Base-by-base conservation (phyloP, 163 green algal species). In the Scenedesmus sp. region DNA sequence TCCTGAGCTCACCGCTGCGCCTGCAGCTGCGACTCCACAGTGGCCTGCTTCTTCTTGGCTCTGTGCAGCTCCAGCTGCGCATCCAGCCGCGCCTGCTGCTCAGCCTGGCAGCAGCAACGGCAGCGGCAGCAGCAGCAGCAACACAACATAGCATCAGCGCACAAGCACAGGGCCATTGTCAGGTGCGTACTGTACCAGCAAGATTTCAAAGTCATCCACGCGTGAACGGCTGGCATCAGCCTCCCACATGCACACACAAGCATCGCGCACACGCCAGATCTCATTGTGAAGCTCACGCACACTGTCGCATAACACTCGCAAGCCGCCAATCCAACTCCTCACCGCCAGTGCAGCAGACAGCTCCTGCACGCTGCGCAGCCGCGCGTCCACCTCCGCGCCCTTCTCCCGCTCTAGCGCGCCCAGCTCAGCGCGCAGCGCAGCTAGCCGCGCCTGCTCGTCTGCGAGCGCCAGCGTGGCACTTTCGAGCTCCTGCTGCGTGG, bases 41-140 rank as follows among this genome's bases (percentile, higher is more conserved):
- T 74, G 7, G 87, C 59, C n/a, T 87, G 76, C 74, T 79, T 81
- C 34, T 91, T 91, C 57, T 64, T 86, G 9, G 56, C 10, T 20
- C 59, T 74, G 59, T 86, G 66, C n/a, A 91, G 87, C 76, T 91
- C 76, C 74, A 91, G 70, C 87, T 86, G 74, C 6, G 79, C 70
- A 52, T 91, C 87, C 57, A 91, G 79, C n/a, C 87, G 87, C 15
- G 73, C 70, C 57, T 86, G 87, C 87, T 91, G 87, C 76, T 91
- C 87, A 79, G 87, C 87, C 87, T 86, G 57, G 5, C 60, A 13
- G 9, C 74, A 4, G 74, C 26, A 34, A 52, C 34, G 34, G 34
- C 34, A 46, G 34, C 34, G 34, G 34, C 34, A 46, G 34, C 34
- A 52, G 6, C 66, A 26, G 16, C n/a, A 16, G 70, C 70, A 79